A percentile compares a stretch with the other conserved stretches of the same genome.
Evolutionary conservation across 106 monocot genomes (phyloP).

Genomic region (Phalaenopsis equestris): DNA sequence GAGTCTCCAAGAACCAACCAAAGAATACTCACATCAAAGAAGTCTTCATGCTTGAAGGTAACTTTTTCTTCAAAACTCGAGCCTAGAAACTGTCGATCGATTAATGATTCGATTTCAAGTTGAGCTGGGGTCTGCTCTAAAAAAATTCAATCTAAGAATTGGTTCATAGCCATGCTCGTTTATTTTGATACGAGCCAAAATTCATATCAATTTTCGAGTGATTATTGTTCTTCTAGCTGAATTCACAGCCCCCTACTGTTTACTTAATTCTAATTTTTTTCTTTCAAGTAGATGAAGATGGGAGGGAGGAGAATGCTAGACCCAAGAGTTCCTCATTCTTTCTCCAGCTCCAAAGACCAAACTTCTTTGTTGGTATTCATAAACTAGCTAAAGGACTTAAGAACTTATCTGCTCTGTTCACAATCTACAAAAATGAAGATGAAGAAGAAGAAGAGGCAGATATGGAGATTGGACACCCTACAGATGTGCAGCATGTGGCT

Average conservation of each 20-base stretch:
- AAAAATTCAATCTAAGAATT: too few relatives aligned
- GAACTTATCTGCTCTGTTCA: constrained; percentile 45
- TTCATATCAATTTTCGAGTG: too few relatives aligned
- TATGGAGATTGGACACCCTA: constrained; percentile 51
- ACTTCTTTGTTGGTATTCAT: constrained; percentile 26
- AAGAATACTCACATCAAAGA: constrained; percentile 25
- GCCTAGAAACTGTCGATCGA: not conserved
- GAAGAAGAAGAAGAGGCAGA: constrained; percentile 49
- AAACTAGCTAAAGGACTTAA: constrained; percentile 54
- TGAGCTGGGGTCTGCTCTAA: too few relatives aligned
- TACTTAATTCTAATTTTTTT: not conserved
- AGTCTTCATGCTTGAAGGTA: constrained; percentile 14
- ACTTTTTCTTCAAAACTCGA: not conserved
- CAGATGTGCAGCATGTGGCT: constrained; percentile 59
- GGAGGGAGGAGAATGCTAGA: not conserved
- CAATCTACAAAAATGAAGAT: constrained; percentile 23
- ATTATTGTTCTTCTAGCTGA: too few relatives aligned
- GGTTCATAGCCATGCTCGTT: not conserved
- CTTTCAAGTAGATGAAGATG: not conserved
- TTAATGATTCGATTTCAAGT: too few relatives aligned
- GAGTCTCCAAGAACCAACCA: constrained; percentile 23
- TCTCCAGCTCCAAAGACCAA: constrained; percentile 14
- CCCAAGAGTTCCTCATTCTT: constrained; percentile 17
- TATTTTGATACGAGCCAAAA: not conserved
- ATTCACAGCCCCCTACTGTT: too few relatives aligned